phyloP scores from a whole-genome alignment of 163 green algal genomes.

The Scenedesmus sp. region DNA sequence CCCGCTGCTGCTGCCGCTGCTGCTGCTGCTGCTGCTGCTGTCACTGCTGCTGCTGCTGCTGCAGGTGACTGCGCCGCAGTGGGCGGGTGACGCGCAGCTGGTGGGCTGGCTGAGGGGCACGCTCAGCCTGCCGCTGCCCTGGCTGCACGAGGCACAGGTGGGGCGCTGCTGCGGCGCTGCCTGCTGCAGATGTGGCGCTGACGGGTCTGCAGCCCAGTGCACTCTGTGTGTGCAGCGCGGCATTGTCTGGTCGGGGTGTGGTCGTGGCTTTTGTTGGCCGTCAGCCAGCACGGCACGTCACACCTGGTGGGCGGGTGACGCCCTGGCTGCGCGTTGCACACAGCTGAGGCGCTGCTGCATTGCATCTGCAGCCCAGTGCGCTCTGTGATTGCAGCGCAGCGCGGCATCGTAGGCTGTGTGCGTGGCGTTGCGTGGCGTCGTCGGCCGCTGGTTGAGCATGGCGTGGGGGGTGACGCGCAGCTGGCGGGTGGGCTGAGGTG shows the following conservation, averaged over 20 bases:
- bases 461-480: no score
- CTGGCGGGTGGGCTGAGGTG: no score
- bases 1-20: not conserved
- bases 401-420: no score
- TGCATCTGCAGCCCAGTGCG: no score
- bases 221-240: no score
- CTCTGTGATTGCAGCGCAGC: no score
- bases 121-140: constrained; percentile 33
- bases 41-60: not conserved
- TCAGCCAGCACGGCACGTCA: no score
- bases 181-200: not conserved
- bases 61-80: constrained; percentile 27
- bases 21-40: not conserved
- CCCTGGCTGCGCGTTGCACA: constrained; percentile 27
- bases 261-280: not conserved
- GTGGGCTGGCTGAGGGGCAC: not conserved
- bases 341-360: no score
- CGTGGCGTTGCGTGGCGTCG: no score
- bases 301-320: not conserved
- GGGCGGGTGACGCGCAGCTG: not conserved
- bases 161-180: not conserved
- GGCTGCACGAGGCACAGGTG: constrained; percentile 26
- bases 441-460: no score
- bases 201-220: no score
- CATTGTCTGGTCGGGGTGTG: no score